Percentiles rank a stretch among this genome's conserved stretches.
Conservation (phyloP, 148 eudicot species). For the Chenopodium suecicum region DNA sequence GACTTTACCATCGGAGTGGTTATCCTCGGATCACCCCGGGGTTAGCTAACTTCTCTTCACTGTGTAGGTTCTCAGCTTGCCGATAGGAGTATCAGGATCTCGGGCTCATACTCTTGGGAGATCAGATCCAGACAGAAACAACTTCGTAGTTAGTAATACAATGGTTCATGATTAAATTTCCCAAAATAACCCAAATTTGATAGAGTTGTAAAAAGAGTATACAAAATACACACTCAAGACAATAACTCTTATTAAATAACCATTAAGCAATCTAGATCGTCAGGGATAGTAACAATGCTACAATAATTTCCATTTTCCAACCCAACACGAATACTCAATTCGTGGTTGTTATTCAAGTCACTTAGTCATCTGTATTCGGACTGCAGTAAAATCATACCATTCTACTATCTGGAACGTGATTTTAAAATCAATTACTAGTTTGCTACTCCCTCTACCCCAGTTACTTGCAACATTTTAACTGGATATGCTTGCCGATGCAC, state of each 20-base stretch:
- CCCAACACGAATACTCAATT: background rate
- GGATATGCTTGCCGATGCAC: no score
- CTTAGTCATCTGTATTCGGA: background rate
- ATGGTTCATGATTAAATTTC: background rate
- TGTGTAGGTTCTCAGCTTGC: no score
- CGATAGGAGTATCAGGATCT: no score
- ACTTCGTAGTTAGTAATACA: background rate
- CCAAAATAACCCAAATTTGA: background rate
- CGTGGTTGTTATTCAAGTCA: background rate
- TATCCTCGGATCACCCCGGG: no score
- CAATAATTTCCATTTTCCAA: background rate
- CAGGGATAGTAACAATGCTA: background rate
- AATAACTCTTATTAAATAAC: background rate
- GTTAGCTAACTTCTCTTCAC: no score
- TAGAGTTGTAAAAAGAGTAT: background rate
- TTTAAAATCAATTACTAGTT: no score
- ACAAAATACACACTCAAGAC: background rate
- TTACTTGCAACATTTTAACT: no score
- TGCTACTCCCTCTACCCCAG: no score
- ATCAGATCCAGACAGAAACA: no score
- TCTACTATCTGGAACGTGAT: background rate
- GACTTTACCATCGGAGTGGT: no score
- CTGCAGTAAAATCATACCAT: no score
- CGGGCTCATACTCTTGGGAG: no score
- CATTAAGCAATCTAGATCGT: background rate